Evolutionary conservation across 1,284 basidiomycete species (phyloP).

Genomic region (Moniliophthora roreri): DNA sequence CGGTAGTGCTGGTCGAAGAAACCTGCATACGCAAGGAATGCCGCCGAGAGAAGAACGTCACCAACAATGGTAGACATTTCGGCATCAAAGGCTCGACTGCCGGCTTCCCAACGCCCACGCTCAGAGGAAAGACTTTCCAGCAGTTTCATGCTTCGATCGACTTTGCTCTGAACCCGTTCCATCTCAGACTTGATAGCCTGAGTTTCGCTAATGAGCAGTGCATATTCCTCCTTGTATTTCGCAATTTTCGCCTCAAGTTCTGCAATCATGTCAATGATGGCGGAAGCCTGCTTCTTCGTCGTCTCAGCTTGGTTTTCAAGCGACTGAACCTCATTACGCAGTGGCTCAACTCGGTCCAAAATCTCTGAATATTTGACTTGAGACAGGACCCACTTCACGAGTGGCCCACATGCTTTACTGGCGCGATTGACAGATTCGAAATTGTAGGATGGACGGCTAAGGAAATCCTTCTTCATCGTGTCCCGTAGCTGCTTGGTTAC

Average conservation of each 20-base stretch:
- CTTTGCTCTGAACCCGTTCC: conserved; percentile 97
- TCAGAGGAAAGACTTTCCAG: conserved; percentile 96
- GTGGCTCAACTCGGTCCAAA: conserved; percentile 94
- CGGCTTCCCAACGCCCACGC: conserved; percentile 91
- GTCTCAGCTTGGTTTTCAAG: conserved; percentile 90
- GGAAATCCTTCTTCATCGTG: conserved; percentile 91
- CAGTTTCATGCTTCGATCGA: conserved; percentile 95
- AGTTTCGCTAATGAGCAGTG: conserved; percentile 94
- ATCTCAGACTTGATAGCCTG: conserved; percentile 98
- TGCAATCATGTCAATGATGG: conserved; percentile 90
- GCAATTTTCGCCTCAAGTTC: conserved; percentile 94
- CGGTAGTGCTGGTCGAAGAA: conserved; percentile 99
- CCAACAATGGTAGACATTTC: conserved; percentile 99
- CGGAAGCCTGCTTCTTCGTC: conserved; percentile 89
- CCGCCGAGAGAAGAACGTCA: conserved; percentile 94
- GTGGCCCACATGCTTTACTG: conserved; percentile 95
- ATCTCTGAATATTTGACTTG: conserved; percentile 99
- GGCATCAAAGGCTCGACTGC: conserved; percentile 94
- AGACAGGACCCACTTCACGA: conserved; percentile 98
- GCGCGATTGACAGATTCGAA: conserved; percentile 96
- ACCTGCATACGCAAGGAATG: conserved; percentile 95
- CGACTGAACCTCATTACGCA: conserved; percentile 93
- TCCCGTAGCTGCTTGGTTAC: conserved; percentile 93
- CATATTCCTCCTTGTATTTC: conserved; percentile 97
- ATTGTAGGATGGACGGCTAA: conserved; percentile 90